Conservation (phyloP, 768 basidiomycete genomes). For the Russula emetica region DNA sequence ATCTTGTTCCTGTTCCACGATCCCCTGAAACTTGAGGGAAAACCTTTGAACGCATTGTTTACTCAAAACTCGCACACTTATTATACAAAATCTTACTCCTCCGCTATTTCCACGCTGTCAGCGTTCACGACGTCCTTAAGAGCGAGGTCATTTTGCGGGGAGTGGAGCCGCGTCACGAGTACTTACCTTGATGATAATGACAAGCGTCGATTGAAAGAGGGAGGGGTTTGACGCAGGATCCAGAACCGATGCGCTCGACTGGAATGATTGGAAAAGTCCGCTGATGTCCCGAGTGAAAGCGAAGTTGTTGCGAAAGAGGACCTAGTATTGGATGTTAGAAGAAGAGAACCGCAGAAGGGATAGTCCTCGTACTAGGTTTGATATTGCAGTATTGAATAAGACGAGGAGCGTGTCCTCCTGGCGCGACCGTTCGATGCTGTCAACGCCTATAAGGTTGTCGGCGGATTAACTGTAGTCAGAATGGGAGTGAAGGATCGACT, state of each 20-base stretch:
- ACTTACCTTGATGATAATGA: conserved; percentile 58
- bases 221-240: conserved; percentile 57
- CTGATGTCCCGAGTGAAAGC: conserved; percentile 57
- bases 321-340: conserved; percentile 35
- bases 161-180: not conserved
- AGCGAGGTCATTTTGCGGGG: not conserved
- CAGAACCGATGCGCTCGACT: conserved; percentile 51
- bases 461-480: not conserved
- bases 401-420: conserved; percentile 63
- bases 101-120: conserved; percentile 53
- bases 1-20: conserved; percentile 57
- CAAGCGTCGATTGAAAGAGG: conserved; percentile 56
- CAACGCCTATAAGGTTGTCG: conserved; percentile 42
- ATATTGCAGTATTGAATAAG: conserved; percentile 60
- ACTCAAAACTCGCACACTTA: not conserved
- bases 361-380: conserved; percentile 45
- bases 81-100: conserved; percentile 43
- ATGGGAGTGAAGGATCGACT: no score
- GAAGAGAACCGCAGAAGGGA: no score
- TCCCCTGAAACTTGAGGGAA: conserved; percentile 52
- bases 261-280: conserved; percentile 59
- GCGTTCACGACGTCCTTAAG: conserved; percentile 58
- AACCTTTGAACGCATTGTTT: conserved; percentile 39
- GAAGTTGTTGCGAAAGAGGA: conserved; percentile 63
- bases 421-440: conserved; percentile 58